A percentile compares a stretch with the other conserved stretches of the same genome.
These are phyloP conservation scores for Dendrobium catenatum DNA, from an alignment of 106 monocot species.

Conservation along the genomic window DNA sequence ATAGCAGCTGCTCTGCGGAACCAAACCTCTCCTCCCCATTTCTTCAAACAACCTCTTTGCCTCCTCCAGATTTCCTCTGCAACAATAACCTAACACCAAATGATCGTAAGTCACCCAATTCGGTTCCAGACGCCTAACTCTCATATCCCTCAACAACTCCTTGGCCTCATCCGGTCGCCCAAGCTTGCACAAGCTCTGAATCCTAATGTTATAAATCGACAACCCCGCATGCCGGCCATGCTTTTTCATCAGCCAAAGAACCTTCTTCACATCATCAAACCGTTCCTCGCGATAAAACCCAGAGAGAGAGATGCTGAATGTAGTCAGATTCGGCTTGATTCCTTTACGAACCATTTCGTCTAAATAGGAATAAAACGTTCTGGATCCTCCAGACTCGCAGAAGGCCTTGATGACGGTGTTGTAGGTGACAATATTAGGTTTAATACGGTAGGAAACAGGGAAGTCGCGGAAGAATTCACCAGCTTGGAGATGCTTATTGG, in stretches of 20 bases:
- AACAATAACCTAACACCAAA: constrained; percentile 31
- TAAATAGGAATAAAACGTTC: constrained; percentile 23
- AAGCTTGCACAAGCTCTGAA: constrained; percentile 45
- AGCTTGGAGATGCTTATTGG: constrained; percentile 24
- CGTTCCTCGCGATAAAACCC: constrained; percentile 35
- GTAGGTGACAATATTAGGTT: constrained; percentile 33
- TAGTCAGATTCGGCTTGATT: constrained; percentile 31
- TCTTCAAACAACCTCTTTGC: constrained; percentile 36
- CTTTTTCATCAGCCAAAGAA: constrained; percentile 36
- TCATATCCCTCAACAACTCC: constrained; percentile 34
- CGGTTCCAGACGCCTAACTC: constrained; percentile 23
- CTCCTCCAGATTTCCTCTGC: constrained; percentile 20
- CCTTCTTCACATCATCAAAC: constrained; percentile 21
- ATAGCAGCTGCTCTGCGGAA: constrained; percentile 30
- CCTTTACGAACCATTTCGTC: constrained; percentile 34
- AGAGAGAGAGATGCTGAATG: constrained; percentile 29
- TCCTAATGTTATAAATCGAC: constrained; percentile 25
- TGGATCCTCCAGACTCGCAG: constrained; percentile 20
- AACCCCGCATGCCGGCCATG: constrained; percentile 22
- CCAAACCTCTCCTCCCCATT: constrained; percentile 22
- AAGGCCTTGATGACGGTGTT: constrained; percentile 57
- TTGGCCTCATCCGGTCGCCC: constrained; percentile 17
- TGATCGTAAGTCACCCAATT: constrained; percentile 38
- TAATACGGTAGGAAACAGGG: constrained; percentile 14
- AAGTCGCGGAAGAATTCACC: constrained; percentile 23